Base-by-base conservation (phyloP, 164 flowering plant species). In the Umbilicus rupestris region DNA sequence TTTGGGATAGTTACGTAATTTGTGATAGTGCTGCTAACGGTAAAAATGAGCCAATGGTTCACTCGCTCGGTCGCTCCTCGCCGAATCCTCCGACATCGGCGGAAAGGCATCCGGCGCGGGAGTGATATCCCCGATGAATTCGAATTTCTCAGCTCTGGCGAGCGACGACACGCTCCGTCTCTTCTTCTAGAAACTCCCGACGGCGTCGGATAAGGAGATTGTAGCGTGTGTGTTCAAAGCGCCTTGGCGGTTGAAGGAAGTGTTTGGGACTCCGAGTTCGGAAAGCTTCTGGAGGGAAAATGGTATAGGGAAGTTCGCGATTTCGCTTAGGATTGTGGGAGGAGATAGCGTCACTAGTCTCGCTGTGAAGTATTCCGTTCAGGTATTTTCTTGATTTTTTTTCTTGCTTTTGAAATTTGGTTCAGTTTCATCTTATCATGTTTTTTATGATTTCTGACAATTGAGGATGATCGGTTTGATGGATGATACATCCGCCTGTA, bases 301-400 rank as follows among this genome's bases (percentile, higher is more conserved):
- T 68, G 67, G 83, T 9, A 75, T 93, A 41, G 69, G 77, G 1
- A 81, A 80, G 62, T 94, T 90, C 66, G 96, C 97, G 8, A 78
- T 90, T 16, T 93, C 98, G 7, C 97, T 90, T 66, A 81, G 80
- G 26, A 62, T 93, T 26, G 59, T 69, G 1, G 77, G 85, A 0
- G 87, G 88, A 0, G 98, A 62, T 44, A 73, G 82, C 57, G 80
- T 93, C n/a, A 84, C 96, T 15, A 78, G 96, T 68, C 97, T 93
- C 31, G 98, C 97, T 19, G 90, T 93, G 26, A 90, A 86, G 74
- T 93, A 90, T 72, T 82, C 87, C 10, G 97, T 90, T 69, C 98
- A 93, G 95, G 97, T 93, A n/a, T 49, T 11, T 55, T 49, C 41
- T 66, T 15, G 0, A 3, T 19, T 24, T 11, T 2, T 26, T 33